phyloP scores from a whole-genome alignment of 306 rosid genomes.

The Psophocarpus tetragonolobus region DNA sequence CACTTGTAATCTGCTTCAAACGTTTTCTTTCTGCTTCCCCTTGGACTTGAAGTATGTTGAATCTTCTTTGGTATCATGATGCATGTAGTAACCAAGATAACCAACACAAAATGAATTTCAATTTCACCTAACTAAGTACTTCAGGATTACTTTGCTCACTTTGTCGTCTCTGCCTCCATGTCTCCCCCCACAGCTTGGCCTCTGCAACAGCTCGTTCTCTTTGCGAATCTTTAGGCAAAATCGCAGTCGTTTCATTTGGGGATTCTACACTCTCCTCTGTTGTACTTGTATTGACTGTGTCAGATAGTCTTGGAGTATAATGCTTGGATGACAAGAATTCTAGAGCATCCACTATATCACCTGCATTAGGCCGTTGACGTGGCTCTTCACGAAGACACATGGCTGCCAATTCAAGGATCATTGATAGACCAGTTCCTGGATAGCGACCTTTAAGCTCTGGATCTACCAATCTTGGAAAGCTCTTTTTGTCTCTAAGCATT shows the following conservation, averaged over 20 bases:
- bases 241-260: conserved; percentile 9
- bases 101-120: not conserved
- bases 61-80: not conserved
- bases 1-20: conserved; percentile 20
- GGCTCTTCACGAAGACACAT: conserved; percentile 56
- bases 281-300: not conserved
- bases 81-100: conserved; percentile 19
- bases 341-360: conserved; percentile 42
- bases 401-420: conserved; percentile 41
- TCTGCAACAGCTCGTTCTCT: conserved; percentile 55
- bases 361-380: conserved; percentile 40
- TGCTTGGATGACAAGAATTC: conserved; percentile 40
- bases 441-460: conserved; percentile 36
- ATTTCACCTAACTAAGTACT: conserved; percentile 11
- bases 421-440: conserved; percentile 30
- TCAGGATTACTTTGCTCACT: conserved; percentile 29
- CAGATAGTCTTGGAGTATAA: conserved; percentile 12
- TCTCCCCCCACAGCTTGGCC: conserved; percentile 52
- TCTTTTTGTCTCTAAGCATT: conserved; percentile 35
- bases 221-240: conserved; percentile 8
- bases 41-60: conserved; percentile 2
- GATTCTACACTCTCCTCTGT: conserved; percentile 16
- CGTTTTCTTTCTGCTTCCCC: not conserved
- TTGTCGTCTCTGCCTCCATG: conserved; percentile 44
- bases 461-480: conserved; percentile 35